Base-by-base conservation (phyloP, 2,329 filamentous ascomycete species). In the Didymella pinodella region DNA sequence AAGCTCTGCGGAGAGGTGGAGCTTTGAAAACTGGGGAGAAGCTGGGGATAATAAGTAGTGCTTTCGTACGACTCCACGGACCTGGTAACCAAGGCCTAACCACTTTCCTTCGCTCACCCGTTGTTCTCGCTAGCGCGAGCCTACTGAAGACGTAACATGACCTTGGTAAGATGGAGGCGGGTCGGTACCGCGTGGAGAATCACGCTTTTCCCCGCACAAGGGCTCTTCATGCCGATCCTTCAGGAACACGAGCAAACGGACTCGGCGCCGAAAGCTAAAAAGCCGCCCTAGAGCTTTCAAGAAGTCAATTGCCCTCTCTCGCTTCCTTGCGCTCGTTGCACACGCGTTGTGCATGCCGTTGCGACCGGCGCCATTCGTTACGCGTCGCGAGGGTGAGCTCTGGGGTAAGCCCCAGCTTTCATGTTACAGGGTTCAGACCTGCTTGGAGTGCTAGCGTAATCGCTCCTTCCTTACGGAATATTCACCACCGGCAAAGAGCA, bases 171-270 rank as follows among this genome's bases (percentile, higher is more conserved):
- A 25, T 55, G 44, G 52, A 56, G 54, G 58, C 62, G 61, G 63
- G 63, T 62, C 55, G 56, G 54, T 51, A 61, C 62, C 57, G 54
- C 54, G 51, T 56, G 57, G 52, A 56, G 47, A 52, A 62, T 64
- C 60, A 60, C 63, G 61, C 58, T 49, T 62, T 66, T 68, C 65
- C 69, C 71, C 69, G 70, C 69, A 72, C 63, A 55, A 61, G 59
- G 60, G 48, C 43, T 47, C 25, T 49, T 48, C 60, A 54, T 60
- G 64, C 52, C 59, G 65, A 68, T 66, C 64, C 43, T 46, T 57
- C 63, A 72, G 70, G 70, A 61, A 71, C 66, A 65, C 62, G 59
- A 58, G 65, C 56, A 68, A 66, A 68, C 62, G 63, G 61, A 61
- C 62, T 61, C 44, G 34, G 31, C 32, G 29, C 47, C 52, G 58